Evolutionary conservation across 805 yeast genomes (phyloP).

Genomic region (Debaryomyces tyrocola): DNA sequence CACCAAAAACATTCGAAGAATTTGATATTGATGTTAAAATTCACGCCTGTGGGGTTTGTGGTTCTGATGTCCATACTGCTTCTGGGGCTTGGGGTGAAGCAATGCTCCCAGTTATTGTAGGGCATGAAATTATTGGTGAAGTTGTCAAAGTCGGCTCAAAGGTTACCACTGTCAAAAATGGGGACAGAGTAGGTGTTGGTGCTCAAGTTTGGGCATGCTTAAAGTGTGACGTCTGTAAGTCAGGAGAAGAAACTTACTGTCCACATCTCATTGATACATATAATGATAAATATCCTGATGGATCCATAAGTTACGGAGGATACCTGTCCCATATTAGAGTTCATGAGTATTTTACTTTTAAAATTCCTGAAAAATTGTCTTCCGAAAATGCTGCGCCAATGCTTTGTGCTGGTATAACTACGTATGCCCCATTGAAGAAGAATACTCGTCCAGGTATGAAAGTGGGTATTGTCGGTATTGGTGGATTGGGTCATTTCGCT

Average conservation of each 20-base stretch:
- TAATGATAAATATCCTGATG: conserved; percentile 23
- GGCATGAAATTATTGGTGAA: conserved; percentile 25
- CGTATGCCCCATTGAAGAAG: conserved; percentile 50
- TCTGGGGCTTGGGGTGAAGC: conserved; percentile 17
- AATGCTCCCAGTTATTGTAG: conserved; percentile 15
- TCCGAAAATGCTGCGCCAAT: conserved; percentile 49
- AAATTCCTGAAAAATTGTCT: conserved; percentile 47
- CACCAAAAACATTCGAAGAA: conserved; percentile 37
- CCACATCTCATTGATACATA: conserved; percentile 35
- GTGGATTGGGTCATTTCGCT: conserved; percentile 68
- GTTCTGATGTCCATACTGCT: conserved; percentile 17
- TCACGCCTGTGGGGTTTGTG: conserved; percentile 15
- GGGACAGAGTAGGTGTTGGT: conserved; percentile 47
- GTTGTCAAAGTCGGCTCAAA: conserved; percentile 29
- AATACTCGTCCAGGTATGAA: conserved; percentile 40
- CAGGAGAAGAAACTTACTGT: conserved; percentile 25
- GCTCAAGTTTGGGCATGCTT: conserved; percentile 8
- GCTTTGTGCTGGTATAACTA: conserved; percentile 59
- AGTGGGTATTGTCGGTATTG: conserved; percentile 64
- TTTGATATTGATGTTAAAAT: conserved; percentile 9
- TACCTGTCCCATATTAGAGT: conserved; percentile 48
- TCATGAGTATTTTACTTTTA: conserved; percentile 44
- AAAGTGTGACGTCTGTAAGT: conserved; percentile 6
- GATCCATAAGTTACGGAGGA: conserved; percentile 44
- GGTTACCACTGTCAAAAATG: conserved; percentile 35